Evolutionary conservation across 441 rosid species (phyloP), one percentile per base, ranked within the genome.

Genomic region (Erodium moschatum): DNA sequence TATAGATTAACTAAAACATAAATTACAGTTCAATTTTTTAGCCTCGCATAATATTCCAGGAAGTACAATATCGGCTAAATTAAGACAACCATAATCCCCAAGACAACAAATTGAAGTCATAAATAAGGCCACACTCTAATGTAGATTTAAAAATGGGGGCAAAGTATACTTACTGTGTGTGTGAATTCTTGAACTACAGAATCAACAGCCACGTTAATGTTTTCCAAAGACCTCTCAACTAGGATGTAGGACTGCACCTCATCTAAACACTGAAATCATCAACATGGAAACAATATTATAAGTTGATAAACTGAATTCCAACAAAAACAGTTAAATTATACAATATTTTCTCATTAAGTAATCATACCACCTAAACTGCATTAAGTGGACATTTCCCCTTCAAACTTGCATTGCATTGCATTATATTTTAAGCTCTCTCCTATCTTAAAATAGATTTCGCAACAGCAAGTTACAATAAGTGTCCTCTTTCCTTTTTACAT

Each of bases 231-330:
- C 80, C 99, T 84, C 77, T 89, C 89, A 65, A 87, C 85, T 12
- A 93, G 85, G 75, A 91, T 90, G 76, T 94, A 94, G 0, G 97
- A 81, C 66, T 94, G 97, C 78, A 94, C 89, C 83, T 89, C 97
- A 83, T 91, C 99, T 70, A 94, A 87, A 75, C 76, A 77, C 99
- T 94, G 86, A 69, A 74, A 76, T 74, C 12, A 73, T 58, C 63
- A 77, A 64, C 31, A 63, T 73, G 66, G 20, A 15, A 70, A 24
- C 10, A 27, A 11, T 60, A 69, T 11, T 60, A 60, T 10, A 19
- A 60, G 31, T 19, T 21, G 64, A 12, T 60, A 60, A 60, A 60
- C 31, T 60, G 13, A 60, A 60, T 11, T 60, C 64, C 13, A 60
- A 60, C 13, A 60, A 19, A 18, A 60, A 19, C 20, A 58, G 31